Conservation (phyloP, 2,329 filamentous ascomycete species). For the Cladophialophora carrionii region DNA sequence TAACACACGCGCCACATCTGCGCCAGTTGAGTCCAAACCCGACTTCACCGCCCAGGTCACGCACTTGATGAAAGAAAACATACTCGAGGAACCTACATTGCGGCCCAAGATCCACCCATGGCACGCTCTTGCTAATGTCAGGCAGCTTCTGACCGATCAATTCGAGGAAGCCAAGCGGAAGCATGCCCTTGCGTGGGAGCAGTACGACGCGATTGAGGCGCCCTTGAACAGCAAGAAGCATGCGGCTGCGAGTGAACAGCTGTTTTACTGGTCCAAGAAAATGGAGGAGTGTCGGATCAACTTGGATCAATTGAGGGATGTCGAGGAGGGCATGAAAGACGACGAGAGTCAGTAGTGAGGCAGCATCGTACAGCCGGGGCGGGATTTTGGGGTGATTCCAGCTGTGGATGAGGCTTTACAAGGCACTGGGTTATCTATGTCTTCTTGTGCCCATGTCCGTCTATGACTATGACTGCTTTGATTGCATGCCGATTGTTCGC, state of each 20-base stretch:
- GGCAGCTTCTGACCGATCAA: conserved; percentile 81
- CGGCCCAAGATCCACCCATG: conserved; percentile 69
- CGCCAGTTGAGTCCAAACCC: conserved; percentile 33
- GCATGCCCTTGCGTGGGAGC: conserved; percentile 53
- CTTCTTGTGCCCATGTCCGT: background rate
- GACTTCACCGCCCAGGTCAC: conserved; percentile 43
- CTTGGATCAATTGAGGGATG: conserved; percentile 38
- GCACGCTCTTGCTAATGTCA: conserved; percentile 75
- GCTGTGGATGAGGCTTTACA: background rate
- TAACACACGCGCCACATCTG: conserved; percentile 1
- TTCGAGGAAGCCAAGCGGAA: conserved; percentile 73
- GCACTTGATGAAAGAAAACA: conserved; percentile 33
- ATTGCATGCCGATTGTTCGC: background rate
- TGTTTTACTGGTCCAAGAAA: conserved; percentile 38
- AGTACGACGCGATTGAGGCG: conserved; percentile 37
- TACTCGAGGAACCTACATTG: conserved; percentile 61
- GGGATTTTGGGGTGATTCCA: background rate
- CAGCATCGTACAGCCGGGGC: background rate
- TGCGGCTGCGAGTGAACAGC: conserved; percentile 34
- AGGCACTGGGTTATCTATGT: background rate
- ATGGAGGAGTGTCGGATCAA: conserved; percentile 39
- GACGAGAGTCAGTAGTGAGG: conserved; percentile 18
- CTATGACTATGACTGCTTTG: background rate
- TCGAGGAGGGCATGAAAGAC: conserved; percentile 37
- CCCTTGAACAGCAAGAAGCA: conserved; percentile 38